phyloP scores from a whole-genome alignment of 2,329 filamentous ascomycete species.

The Diaporthe vaccinii region DNA sequence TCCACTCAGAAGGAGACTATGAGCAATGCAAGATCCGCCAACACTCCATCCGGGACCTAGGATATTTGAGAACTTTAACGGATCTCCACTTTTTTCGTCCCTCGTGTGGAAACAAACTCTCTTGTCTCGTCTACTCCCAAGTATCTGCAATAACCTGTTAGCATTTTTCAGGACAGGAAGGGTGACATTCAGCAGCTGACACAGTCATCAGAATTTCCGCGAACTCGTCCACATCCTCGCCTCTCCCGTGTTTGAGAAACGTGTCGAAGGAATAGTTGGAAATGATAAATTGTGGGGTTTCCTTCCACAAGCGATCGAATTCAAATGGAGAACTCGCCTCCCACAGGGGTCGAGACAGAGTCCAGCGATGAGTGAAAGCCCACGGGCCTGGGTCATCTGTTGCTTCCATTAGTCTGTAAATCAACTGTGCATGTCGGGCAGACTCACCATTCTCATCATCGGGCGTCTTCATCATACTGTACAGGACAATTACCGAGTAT shows the following conservation, averaged over 20 bases:
- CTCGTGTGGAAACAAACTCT: not conserved
- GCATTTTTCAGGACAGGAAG: not conserved
- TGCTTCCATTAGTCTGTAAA: not conserved
- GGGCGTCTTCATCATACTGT: conserved; percentile 45
- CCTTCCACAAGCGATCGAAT: not conserved
- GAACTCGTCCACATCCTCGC: conserved; percentile 11
- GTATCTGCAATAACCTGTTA: not conserved
- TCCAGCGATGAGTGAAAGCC: conserved; percentile 21
- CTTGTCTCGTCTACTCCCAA: conserved; percentile 10
- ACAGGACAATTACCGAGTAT: conserved; percentile 48
- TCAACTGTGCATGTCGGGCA: accelerated
- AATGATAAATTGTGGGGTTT: not conserved
- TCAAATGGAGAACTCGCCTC: conserved; percentile 1
- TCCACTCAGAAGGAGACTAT: not conserved
- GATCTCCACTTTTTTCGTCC: accelerated
- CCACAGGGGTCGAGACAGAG: not conserved
- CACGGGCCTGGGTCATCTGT: conserved; percentile 7
- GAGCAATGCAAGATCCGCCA: not conserved
- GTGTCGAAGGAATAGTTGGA: conserved; percentile 5
- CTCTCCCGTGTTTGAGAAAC: conserved; percentile 5
- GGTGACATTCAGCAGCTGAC: not conserved
- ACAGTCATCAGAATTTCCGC: conserved; percentile 11
- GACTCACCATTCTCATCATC: not conserved
- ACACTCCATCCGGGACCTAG: not conserved
- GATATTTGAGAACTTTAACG: accelerated